Evolutionary conservation across 2,329 filamentous ascomycete genomes (phyloP).

Genomic region (Septoria linicola): DNA sequence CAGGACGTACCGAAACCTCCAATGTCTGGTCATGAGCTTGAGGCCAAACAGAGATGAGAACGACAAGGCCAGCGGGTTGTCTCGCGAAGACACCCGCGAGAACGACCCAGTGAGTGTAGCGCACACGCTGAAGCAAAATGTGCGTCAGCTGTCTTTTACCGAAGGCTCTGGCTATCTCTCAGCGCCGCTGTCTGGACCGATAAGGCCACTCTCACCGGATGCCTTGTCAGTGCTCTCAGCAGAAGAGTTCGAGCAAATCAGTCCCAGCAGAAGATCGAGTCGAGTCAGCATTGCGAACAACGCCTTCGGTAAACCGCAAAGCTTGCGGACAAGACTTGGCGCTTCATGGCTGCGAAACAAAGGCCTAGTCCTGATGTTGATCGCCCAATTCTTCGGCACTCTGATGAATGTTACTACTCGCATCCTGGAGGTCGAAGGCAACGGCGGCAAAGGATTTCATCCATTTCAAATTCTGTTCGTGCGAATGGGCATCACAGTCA

Average conservation of each 20-base stretch:
- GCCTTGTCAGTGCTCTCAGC: conserved; percentile 42
- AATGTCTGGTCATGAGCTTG: conserved; percentile 10
- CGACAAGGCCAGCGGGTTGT: conserved; percentile 5
- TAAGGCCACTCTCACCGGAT: conserved; percentile 45
- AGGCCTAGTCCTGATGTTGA: conserved; percentile 69
- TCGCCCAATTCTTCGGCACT: conserved; percentile 77
- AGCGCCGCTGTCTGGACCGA: conserved; percentile 31
- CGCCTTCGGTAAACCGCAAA: not conserved
- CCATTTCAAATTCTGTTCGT: conserved; percentile 82
- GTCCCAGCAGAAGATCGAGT: conserved; percentile 15
- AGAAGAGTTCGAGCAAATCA: conserved; percentile 37
- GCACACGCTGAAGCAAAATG: not conserved
- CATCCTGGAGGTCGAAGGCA: conserved; percentile 66
- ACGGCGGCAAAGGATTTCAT: conserved; percentile 69
- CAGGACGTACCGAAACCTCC: not conserved
- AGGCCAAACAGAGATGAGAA: conserved; percentile 2
- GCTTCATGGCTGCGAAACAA: conserved; percentile 65
- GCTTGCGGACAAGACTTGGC: conserved; percentile 26
- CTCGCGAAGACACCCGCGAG: not conserved
- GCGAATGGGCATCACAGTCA: conserved; percentile 71
- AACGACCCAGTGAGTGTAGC: not conserved
- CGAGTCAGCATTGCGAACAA: conserved; percentile 5
- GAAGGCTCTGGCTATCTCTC: conserved; percentile 29
- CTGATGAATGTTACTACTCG: conserved; percentile 83
- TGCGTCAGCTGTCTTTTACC: not conserved